Percentiles rank a stretch among this genome's conserved stretches.
phyloP scores from a whole-genome alignment of 495 filamentous ascomycete species.

The Margaritispora aquatica region DNA sequence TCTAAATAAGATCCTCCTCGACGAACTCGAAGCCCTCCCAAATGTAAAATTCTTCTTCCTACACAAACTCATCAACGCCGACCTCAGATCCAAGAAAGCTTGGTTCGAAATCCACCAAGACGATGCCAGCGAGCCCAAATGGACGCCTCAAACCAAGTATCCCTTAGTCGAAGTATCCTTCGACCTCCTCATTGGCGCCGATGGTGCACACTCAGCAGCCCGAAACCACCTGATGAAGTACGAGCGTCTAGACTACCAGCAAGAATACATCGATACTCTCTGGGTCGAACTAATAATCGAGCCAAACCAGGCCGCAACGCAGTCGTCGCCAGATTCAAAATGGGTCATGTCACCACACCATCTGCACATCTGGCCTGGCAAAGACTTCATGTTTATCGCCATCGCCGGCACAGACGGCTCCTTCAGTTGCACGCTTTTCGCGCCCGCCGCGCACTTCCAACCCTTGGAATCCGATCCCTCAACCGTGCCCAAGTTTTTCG shows the following conservation, averaged over 20 bases:
- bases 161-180: conserved; percentile 63
- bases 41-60: conserved; percentile 91
- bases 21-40: conserved; percentile 71
- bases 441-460: conserved; percentile 55
- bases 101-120: conserved; percentile 81
- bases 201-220: conserved; percentile 87
- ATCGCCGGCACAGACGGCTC: conserved; percentile 84
- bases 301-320: conserved; percentile 27
- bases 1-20: conserved; percentile 81
- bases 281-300: conserved; percentile 96
- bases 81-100: conserved; percentile 69
- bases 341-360: conserved; percentile 85
- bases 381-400: conserved; percentile 95
- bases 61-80: conserved; percentile 82
- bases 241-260: conserved; percentile 79
- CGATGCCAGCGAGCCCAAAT: background rate
- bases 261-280: conserved; percentile 92
- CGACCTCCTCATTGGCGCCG: conserved; percentile 91
- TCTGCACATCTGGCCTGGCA: conserved; percentile 95
- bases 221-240: conserved; percentile 94
- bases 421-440: conserved; percentile 94
- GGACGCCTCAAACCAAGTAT: conserved; percentile 1
- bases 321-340: conserved; percentile 35
- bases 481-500: conserved; percentile 64
- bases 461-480: conserved; percentile 49